Percentiles rank a stretch among this genome's conserved stretches.
Evolutionary conservation across 768 basidiomycete genomes (phyloP).

Genomic region (Phaeotremella skinneri): DNA sequence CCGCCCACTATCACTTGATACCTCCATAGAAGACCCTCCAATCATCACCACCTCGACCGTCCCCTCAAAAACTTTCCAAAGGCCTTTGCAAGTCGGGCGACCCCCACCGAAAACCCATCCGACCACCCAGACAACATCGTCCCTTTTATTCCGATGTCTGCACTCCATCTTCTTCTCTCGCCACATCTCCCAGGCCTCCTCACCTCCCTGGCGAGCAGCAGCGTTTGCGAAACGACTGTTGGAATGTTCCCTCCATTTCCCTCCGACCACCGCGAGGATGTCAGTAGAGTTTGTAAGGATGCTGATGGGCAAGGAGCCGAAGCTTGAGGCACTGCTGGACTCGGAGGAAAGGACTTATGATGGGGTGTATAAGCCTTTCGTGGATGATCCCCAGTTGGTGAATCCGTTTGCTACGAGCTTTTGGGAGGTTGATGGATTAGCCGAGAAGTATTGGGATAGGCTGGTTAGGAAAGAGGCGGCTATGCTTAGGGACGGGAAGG

Average conservation of each 20-base stretch:
- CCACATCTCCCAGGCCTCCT: slow-evolving; percentile 55
- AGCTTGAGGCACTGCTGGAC: slow-evolving; percentile 76
- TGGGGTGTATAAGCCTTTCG: slow-evolving; percentile 77
- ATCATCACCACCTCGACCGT: slow-evolving; percentile 40
- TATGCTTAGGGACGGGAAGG: slow-evolving; percentile 41
- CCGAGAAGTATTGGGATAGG: slow-evolving; percentile 61
- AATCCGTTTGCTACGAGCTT: slow-evolving; percentile 72
- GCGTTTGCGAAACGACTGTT: slow-evolving; percentile 94
- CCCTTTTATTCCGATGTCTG: slow-evolving; percentile 81
- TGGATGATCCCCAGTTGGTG: slow-evolving; percentile 71
- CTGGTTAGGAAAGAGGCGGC: slow-evolving; percentile 66
- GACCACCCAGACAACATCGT: slow-evolving; percentile 44
- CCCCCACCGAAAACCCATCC: slow-evolving; percentile 17
- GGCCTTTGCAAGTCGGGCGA: slow-evolving; percentile 35
- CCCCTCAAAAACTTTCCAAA: slow-evolving; percentile 23
- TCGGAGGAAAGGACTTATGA: slow-evolving; percentile 81
- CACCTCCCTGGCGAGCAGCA: slow-evolving; percentile 71
- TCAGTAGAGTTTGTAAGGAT: slow-evolving; percentile 70
- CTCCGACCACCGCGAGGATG: slow-evolving; percentile 63
- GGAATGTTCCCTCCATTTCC: slow-evolving; percentile 75
- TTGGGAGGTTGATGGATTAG: slow-evolving; percentile 71
- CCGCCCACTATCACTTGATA: slow-evolving; percentile 66
- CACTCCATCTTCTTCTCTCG: slow-evolving; percentile 76
- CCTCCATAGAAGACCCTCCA: slow-evolving; percentile 62
- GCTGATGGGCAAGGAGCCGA: slow-evolving; percentile 72